Evolutionary conservation across 2,329 filamentous ascomycete species (phyloP).

Genomic region (Aspergillus quadricinctus): DNA sequence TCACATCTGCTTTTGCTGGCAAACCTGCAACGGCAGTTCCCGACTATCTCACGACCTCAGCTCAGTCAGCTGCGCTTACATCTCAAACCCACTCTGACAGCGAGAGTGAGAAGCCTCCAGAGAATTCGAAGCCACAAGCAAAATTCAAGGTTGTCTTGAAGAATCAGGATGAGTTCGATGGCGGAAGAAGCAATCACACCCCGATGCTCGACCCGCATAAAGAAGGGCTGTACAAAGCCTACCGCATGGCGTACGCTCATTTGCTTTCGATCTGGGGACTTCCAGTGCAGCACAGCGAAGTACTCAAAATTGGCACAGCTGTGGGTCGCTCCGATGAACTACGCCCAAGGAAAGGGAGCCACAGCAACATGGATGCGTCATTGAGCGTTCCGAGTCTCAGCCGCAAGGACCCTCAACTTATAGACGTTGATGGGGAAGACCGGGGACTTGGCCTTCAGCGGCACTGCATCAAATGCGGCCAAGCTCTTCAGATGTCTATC

Average conservation of each 20-base stretch:
- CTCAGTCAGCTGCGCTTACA: constrained; percentile 22
- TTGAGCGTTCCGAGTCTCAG: constrained; percentile 18
- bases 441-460: constrained; percentile 40
- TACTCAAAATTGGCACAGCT: constrained; percentile 53
- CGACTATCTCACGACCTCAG: constrained; percentile 28
- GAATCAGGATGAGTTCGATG: constrained; percentile 54
- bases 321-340: constrained; percentile 30
- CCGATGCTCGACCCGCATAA: constrained; percentile 49
- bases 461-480: constrained; percentile 40
- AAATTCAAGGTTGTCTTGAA: constrained; percentile 50
- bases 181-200: constrained; percentile 44
- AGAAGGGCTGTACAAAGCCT: constrained; percentile 47
- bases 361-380: constrained; percentile 23
- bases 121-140: constrained; percentile 23
- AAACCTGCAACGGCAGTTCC: constrained; percentile 23
- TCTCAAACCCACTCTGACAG: constrained; percentile 36
- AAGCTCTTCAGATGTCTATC: constrained; percentile 33
- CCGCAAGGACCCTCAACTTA: constrained; percentile 7
- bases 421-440: constrained; percentile 7
- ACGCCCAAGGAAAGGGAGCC: constrained; percentile 18
- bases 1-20: constrained; percentile 20
- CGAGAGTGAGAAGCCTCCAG: constrained; percentile 32
- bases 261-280: constrained; percentile 57
- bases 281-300: constrained; percentile 51
- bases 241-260: constrained; percentile 55